Evolutionary conservation across 1,284 basidiomycete genomes (phyloP).

Genomic region (Polyporus tsugae): DNA sequence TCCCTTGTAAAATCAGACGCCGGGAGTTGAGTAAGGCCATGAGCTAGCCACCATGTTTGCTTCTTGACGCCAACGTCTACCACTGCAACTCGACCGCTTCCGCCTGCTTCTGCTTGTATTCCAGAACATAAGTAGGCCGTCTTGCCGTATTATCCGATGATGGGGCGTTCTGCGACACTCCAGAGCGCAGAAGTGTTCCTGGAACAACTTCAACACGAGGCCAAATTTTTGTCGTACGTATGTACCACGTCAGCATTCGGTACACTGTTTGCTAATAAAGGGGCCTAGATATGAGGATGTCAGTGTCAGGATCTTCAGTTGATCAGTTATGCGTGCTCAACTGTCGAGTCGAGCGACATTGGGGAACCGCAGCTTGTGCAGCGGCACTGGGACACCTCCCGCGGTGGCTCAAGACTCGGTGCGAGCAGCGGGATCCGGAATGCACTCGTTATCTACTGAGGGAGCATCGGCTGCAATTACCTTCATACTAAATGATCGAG

Average conservation of each 20-base stretch:
- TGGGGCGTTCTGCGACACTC: neutral
- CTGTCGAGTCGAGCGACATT: too few species aligned
- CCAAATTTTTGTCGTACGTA: conserved; percentile 7
- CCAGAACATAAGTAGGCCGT: too few species aligned
- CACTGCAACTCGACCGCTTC: too few species aligned
- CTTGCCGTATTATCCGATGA: neutral
- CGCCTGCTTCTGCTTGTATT: too few species aligned
- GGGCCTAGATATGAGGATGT: neutral
- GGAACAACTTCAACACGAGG: neutral
- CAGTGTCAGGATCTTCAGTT: neutral
- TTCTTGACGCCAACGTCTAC: too few species aligned
- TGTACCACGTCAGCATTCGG: neutral
- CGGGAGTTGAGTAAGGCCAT: too few species aligned
- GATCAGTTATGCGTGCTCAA: neutral
- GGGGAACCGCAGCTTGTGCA: neutral
- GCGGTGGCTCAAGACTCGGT: neutral
- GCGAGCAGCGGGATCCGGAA: too few species aligned
- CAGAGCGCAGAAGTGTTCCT: neutral
- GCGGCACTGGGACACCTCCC: neutral
- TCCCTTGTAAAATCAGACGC: too few species aligned
- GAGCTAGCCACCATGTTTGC: too few species aligned
- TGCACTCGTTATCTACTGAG: too few species aligned
- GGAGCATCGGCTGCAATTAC: too few species aligned
- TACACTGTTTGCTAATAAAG: neutral
- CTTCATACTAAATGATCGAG: too few species aligned